Evolutionary conservation across 768 basidiomycete genomes (phyloP).

Genomic region (Hydnomerulius pinastri): DNA sequence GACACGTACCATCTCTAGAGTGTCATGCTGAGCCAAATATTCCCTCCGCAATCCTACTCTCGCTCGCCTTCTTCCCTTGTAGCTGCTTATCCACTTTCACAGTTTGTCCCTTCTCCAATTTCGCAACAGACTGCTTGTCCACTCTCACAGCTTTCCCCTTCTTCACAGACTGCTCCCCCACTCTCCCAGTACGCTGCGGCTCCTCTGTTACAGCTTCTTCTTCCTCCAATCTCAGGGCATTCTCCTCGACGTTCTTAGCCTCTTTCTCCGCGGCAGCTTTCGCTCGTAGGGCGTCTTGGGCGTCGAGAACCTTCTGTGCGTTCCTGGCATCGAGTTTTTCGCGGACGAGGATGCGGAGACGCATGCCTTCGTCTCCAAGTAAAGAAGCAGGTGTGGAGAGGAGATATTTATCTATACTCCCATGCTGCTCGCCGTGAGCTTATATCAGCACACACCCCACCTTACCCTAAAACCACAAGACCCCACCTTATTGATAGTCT

Average conservation of each 20-base stretch:
- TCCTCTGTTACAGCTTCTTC: constrained; percentile 2
- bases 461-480: not conserved
- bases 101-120: not conserved
- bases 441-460: not conserved
- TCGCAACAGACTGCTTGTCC: no score
- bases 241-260: constrained; percentile 13
- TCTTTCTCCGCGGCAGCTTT: constrained; percentile 20
- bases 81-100: constrained; percentile 9
- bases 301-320: constrained; percentile 10
- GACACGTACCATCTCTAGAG: not conserved
- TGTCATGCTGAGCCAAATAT: constrained; percentile 15
- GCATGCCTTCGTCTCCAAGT: constrained; percentile 43
- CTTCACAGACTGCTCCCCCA: no score
- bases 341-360: constrained; percentile 44
- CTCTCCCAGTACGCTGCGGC: constrained; percentile 3
- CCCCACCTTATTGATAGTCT: constrained; percentile 80
- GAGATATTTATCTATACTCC: constrained; percentile 74
- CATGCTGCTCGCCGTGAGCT: constrained; percentile 42
- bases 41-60: constrained; percentile 17
- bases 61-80: constrained; percentile 1
- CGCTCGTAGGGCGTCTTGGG: constrained; percentile 17
- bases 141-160: constrained; percentile 7
- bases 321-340: constrained; percentile 30
- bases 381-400: constrained; percentile 43
- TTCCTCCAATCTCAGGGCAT: no score